phyloP scores from a whole-genome alignment of 805 yeast genomes.

The Kregervanrija fluxuum region DNA sequence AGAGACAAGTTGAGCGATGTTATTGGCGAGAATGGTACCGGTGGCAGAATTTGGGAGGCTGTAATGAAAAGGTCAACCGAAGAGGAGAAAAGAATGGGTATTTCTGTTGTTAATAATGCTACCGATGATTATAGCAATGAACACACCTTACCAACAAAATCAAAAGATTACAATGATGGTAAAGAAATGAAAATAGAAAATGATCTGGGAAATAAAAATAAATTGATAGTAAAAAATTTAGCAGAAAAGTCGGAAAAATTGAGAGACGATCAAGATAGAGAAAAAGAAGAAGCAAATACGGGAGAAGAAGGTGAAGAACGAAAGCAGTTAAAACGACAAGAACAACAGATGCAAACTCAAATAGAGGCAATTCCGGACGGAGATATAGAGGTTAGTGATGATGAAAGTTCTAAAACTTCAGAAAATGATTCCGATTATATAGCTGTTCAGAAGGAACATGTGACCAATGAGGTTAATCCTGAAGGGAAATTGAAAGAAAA shows the following conservation, averaged over 20 bases:
- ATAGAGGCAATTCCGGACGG: neutral
- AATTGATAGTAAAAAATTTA: neutral
- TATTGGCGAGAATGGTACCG: slow-evolving; percentile 55
- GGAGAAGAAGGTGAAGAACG: neutral
- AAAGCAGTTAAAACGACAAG: neutral
- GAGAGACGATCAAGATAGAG: neutral
- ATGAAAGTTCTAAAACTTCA: neutral
- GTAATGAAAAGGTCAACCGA: slow-evolving; percentile 45
- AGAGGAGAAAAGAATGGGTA: slow-evolving; percentile 33
- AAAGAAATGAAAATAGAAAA: too few species aligned
- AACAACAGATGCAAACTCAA: neutral
- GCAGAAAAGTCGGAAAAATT: neutral
- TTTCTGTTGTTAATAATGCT: slow-evolving; percentile 16
- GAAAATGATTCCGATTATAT: too few species aligned
- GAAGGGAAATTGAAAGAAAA: too few species aligned
- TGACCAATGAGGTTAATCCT: too few species aligned
- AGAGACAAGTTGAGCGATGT: slow-evolving; percentile 51
- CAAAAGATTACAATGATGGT: too few species aligned
- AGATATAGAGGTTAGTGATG: neutral
- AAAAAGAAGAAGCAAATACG: neutral
- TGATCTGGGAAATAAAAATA: too few species aligned
- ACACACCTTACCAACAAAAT: too few species aligned
- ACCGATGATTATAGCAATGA: neutral
- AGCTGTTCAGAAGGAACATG: too few species aligned
- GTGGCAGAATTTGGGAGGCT: slow-evolving; percentile 55